A percentile compares a stretch with the other conserved stretches of the same genome.
phyloP scores from a whole-genome alignment of 2,329 filamentous ascomycete genomes.

The Colletotrichum sp. region DNA sequence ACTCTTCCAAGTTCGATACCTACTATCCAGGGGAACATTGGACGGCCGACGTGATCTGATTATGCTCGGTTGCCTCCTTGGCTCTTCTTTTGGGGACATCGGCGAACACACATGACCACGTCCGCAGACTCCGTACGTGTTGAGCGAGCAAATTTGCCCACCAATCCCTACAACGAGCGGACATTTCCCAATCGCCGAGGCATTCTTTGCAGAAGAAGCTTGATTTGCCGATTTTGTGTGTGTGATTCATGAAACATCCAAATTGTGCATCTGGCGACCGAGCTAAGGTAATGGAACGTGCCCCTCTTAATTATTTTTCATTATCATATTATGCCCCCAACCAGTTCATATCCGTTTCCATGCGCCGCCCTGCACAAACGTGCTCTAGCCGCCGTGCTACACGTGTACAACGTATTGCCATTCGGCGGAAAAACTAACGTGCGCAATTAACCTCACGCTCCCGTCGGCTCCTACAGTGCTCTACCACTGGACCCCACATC shows the following conservation, averaged over 20 bases:
- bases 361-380: background rate
- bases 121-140: background rate
- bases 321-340: background rate
- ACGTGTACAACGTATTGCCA: background rate
- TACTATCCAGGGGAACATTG: background rate
- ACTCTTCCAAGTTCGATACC: background rate
- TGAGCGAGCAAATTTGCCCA: background rate
- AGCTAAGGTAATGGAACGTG: background rate
- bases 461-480: background rate
- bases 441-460: conserved; percentile 1
- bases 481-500: background rate
- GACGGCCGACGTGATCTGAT: background rate
- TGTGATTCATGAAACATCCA: background rate
- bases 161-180: background rate
- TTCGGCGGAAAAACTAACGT: background rate
- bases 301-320: background rate
- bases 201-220: background rate
- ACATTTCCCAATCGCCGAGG: background rate
- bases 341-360: background rate
- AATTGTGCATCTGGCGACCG: background rate
- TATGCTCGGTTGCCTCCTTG: background rate
- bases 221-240: background rate
- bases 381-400: background rate
- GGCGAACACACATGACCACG: background rate
- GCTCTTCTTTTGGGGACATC: background rate